Base-by-base conservation (phyloP, 2,329 filamentous ascomycete genomes). In the Aplosporella prunicola region DNA sequence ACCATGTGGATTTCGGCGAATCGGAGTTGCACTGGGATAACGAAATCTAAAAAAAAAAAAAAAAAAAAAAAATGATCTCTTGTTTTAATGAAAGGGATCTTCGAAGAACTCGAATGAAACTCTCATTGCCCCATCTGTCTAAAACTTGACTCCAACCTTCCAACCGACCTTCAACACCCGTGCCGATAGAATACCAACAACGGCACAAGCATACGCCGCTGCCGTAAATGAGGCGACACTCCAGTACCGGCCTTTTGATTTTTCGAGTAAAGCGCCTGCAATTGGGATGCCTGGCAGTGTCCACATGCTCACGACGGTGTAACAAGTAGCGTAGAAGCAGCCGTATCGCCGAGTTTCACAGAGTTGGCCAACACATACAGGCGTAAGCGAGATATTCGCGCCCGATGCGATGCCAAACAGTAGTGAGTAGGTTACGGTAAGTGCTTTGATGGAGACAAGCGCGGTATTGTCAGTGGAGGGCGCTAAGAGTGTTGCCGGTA, bases 331-430 rank as follows among this genome's bases (percentile, higher is more conserved):
- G 51, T 91, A 93, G 56, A 91, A 89, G 4, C 83, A 69, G 0
- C 86, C 86, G 51, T 93, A 93, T 36, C 88, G 68, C 49, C 85
- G 76, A 9, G 82, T 91, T 48, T 78, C 76, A 59, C 86, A 93
- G 31, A 93, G 67, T 55, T 82, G 77, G 0, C 84, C 82, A 9
- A 94, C 76, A 51, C 86, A 89, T 1, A 93, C 87, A 0, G 88
- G 86, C 0, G 82, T 84, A 41, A 94, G 67, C 10, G 75, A 78
- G 49, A 94, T 88, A 48, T 85, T 84, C 34, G 76, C 81, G 2
- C 87, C 88, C 30, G 77, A 84, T 1, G 77, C 76, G 51, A 93
- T 88, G 1, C 88, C 87, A 53, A 93, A 91, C 2, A 91, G 51
- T 3, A 87, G 51, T 0, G 78, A 71, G 51, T 88, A 94, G 5